Evolutionary conservation across 192 early-diverging fungal species (phyloP).

Genomic region (Umbelopsis ramanniana): DNA sequence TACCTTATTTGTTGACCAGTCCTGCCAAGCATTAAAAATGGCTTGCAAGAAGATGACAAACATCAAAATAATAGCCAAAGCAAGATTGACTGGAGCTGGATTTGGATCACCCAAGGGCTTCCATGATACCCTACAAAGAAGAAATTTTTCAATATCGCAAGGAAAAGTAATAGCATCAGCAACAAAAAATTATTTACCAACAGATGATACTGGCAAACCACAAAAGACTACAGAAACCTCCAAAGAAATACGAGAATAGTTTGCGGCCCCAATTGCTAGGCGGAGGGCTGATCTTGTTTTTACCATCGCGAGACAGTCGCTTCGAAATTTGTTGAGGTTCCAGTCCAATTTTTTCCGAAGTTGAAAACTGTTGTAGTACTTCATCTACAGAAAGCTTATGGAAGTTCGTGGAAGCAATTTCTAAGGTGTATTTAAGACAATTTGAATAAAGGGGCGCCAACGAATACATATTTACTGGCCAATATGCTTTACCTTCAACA

Average conservation of each 20-base stretch:
- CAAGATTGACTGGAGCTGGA: constrained; percentile 62
- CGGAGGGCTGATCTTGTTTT: constrained; percentile 45
- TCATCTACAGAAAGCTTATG: constrained; percentile 50
- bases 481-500: not conserved
- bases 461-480: not conserved
- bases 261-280: constrained; percentile 44
- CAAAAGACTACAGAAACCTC: constrained; percentile 72
- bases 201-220: constrained; percentile 72
- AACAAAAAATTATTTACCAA: constrained; percentile 51
- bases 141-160: constrained; percentile 40
- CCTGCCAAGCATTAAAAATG: constrained; percentile 70
- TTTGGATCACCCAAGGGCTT: constrained; percentile 52
- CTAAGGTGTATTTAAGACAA: constrained; percentile 22
- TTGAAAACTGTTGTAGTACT: constrained; percentile 45
- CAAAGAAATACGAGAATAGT: constrained; percentile 59
- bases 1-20: constrained; percentile 67
- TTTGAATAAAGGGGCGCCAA: not conserved
- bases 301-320: constrained; percentile 44
- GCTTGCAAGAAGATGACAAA: constrained; percentile 72
- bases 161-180: constrained; percentile 18
- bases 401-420: constrained; percentile 44
- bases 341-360: constrained; percentile 41
- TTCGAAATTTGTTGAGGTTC: constrained; percentile 35
- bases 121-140: constrained; percentile 59
- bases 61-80: constrained; percentile 62